Conservation (phyloP, 352 stramenopile species). For the Pythium plurisporium region DNA sequence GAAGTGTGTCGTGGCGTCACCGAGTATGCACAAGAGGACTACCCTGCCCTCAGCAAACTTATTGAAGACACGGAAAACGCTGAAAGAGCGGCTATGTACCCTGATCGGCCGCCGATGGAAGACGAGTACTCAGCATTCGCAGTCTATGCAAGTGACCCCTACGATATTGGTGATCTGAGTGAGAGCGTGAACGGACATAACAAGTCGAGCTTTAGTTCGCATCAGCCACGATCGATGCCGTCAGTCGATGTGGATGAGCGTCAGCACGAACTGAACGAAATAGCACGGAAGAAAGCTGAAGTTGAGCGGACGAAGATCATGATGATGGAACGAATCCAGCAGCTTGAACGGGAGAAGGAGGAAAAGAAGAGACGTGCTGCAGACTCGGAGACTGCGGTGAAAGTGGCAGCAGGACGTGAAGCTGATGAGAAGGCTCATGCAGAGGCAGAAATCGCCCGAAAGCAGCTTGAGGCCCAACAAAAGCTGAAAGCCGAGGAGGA, state of each 20-base stretch:
- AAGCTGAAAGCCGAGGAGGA: conserved; percentile 24
- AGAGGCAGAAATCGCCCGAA: conserved; percentile 8
- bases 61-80: conserved; percentile 58
- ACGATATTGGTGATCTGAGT: neutral
- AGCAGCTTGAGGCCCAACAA: conserved; percentile 4
- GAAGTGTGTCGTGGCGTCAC: conserved; percentile 82
- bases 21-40: conserved; percentile 66
- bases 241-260: conserved; percentile 8
- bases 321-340: conserved; percentile 37
- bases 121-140: conserved; percentile 75
- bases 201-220: neutral
- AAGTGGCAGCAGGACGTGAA: conserved; percentile 26
- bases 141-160: conserved; percentile 35
- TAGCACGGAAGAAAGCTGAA: conserved; percentile 49
- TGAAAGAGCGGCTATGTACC: conserved; percentile 64
- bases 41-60: conserved; percentile 65
- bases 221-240: conserved; percentile 2
- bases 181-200: conserved; percentile 9
- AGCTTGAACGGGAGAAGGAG: conserved; percentile 39
- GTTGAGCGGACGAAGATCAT: conserved; percentile 53
- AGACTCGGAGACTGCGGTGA: neutral
- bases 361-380: conserved; percentile 27
- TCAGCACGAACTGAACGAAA: conserved; percentile 46
- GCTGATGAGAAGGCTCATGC: conserved; percentile 34
- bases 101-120: conserved; percentile 43